Evolutionary conservation across 306 rosid genomes (phyloP).

Genomic region (Malus sylvestris): DNA sequence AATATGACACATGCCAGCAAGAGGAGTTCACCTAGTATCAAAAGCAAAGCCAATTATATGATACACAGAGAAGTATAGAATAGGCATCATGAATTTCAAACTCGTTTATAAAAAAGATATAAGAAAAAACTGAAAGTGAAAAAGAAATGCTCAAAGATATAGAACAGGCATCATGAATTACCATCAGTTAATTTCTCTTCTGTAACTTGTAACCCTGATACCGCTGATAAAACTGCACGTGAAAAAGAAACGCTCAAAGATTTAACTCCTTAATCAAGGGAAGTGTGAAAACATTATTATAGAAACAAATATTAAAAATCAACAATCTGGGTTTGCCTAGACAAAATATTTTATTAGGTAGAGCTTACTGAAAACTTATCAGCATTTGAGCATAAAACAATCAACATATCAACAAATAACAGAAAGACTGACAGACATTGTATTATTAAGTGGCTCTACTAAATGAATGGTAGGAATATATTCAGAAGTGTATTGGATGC

Average conservation of each 20-base stretch:
- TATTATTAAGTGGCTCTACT: not conserved
- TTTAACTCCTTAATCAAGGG: not conserved
- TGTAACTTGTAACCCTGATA: constrained; percentile 65
- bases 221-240: constrained; percentile 70
- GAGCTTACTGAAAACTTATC: not conserved
- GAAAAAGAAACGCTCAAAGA: not conserved
- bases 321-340: not conserved
- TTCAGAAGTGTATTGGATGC: not conserved
- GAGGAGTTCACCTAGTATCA: constrained; percentile 51
- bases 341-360: not conserved
- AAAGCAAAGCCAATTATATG: constrained; percentile 2
- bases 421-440: not conserved
- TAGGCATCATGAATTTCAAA: not conserved
- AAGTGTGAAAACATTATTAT: not conserved
- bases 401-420: not conserved
- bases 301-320: not conserved
- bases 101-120: not conserved
- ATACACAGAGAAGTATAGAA: not conserved
- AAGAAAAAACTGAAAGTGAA: not conserved
- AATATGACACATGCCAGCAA: constrained; percentile 75
- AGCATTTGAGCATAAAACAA: not conserved
- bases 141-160: not conserved
- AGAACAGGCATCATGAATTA: constrained; percentile 16
- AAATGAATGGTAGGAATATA: not conserved
- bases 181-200: constrained; percentile 50